Conservation (phyloP, 352 stramenopile genomes). For the Peronospora farinosa region DNA sequence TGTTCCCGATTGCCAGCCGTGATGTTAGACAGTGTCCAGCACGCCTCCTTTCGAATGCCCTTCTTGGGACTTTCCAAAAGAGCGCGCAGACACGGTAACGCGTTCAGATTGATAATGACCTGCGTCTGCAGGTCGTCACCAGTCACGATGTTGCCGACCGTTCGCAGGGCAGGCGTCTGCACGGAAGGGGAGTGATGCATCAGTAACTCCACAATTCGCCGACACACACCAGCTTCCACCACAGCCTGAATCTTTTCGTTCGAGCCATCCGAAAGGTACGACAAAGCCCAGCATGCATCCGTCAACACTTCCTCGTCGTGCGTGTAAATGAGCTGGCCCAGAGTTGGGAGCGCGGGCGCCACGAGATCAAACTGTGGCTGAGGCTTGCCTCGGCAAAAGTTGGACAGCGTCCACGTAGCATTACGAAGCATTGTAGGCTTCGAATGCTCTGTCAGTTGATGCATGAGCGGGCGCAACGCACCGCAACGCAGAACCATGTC, state of each 20-base stretch:
- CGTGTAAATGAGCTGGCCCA: conserved; percentile 95
- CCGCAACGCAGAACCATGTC: conserved; percentile 93
- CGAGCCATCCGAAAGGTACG: conserved; percentile 96
- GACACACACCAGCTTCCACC: conserved; percentile 94
- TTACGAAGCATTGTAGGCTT: conserved; percentile 98
- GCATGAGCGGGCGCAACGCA: conserved; percentile 91
- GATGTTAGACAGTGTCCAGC: conserved; percentile 99
- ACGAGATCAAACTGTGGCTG: conserved; percentile 82
- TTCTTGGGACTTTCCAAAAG: conserved; percentile 95
- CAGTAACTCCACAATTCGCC: conserved; percentile 94
- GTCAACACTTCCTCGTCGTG: conserved; percentile 98
- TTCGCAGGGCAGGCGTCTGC: conserved; percentile 77
- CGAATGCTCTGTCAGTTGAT: conserved; percentile 92
- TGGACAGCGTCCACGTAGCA: conserved; percentile 98
- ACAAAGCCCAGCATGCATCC: conserved; percentile 98
- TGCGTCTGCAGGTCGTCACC: conserved; percentile 99
- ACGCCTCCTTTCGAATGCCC: conserved; percentile 98
- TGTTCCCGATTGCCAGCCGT: conserved; percentile 98
- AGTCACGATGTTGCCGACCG: conserved; percentile 98
- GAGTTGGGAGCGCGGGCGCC: conserved; percentile 88
- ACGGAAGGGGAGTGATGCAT: conserved; percentile 78
- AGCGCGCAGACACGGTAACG: conserved; percentile 92
- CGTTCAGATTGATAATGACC: conserved; percentile 97
- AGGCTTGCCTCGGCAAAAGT: conserved; percentile 94
- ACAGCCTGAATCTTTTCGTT: conserved; percentile 99